Evolutionary conservation across 2,329 filamentous ascomycete genomes (phyloP).

Genomic region (Keithomyces neogunnii): DNA sequence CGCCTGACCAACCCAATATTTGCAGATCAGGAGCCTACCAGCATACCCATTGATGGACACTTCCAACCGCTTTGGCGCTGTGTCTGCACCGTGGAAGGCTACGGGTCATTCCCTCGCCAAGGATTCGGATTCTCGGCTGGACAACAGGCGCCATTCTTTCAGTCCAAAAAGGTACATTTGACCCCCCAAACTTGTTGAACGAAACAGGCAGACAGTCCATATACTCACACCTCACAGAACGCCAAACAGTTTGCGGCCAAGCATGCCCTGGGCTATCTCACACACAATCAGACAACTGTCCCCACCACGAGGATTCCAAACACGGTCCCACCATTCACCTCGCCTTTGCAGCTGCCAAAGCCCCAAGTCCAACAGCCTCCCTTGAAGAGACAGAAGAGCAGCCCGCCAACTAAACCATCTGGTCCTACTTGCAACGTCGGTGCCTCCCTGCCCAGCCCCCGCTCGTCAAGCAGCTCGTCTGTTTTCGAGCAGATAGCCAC

Average conservation of each 20-base stretch:
- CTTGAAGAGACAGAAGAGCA: neutral
- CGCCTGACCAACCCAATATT: slow-evolving; percentile 8
- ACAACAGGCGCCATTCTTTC: slow-evolving; percentile 26
- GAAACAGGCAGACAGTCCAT: no score
- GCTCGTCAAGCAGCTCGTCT: neutral
- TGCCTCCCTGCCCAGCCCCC: neutral
- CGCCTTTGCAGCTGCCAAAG: neutral
- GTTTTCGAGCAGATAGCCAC: slow-evolving; percentile 19
- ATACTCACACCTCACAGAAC: slow-evolving; percentile 16
- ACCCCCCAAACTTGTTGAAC: no score
- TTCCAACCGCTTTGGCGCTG: slow-evolving; percentile 16
- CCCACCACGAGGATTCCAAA: neutral
- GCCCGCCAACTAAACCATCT: neutral
- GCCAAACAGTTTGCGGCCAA: slow-evolving; percentile 46
- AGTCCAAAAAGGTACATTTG: slow-evolving; percentile 34
- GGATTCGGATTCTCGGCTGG: slow-evolving; percentile 25
- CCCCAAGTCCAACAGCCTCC: neutral
- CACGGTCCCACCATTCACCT: neutral
- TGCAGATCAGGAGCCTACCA: slow-evolving; percentile 9
- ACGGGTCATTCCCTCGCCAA: slow-evolving; percentile 16
- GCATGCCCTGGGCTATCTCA: slow-evolving; percentile 35
- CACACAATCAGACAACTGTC: neutral
- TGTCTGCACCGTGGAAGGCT: slow-evolving; percentile 15
- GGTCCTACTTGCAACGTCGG: no score
- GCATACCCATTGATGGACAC: slow-evolving; percentile 14